phyloP scores from a whole-genome alignment of 495 filamentous ascomycete species.

The Parathielavia hyrcaniae region DNA sequence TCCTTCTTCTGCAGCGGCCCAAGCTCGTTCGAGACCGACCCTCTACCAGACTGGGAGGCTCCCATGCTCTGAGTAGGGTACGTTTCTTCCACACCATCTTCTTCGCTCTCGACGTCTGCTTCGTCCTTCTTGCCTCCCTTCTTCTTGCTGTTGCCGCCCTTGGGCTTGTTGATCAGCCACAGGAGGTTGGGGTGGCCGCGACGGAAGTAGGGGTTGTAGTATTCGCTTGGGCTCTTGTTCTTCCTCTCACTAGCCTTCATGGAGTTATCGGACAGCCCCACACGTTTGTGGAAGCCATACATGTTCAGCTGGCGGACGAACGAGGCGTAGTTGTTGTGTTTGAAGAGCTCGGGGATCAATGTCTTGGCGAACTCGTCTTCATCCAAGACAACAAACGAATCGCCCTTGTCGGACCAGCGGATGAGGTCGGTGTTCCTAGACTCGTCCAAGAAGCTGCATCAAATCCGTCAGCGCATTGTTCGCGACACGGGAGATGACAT shows the following conservation, averaged over 20 bases:
- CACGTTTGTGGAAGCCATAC: conserved; percentile 99
- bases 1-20: conserved; percentile 67
- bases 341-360: conserved; percentile 94
- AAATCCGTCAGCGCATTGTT: not conserved
- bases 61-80: conserved; percentile 16
- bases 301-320: conserved; percentile 98
- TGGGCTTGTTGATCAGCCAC: conserved; percentile 97
- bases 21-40: conserved; percentile 33
- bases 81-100: conserved; percentile 49
- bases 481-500: not conserved
- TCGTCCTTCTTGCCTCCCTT: conserved; percentile 65
- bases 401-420: conserved; percentile 92
- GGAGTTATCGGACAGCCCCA: conserved; percentile 92
- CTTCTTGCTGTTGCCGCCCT: conserved; percentile 55
- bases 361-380: conserved; percentile 99
- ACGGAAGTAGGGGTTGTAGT: conserved; percentile 93
- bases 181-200: conserved; percentile 86
- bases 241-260: conserved; percentile 96
- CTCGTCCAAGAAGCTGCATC: conserved; percentile 79
- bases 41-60: conserved; percentile 18
- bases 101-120: conserved; percentile 63
- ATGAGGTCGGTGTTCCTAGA: conserved; percentile 89
- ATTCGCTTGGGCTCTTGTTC: conserved; percentile 96
- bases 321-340: conserved; percentile 98
- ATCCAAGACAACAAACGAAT: conserved; percentile 93